Evolutionary conservation across 805 yeast genomes (phyloP).

Genomic region (Wickerhamiella australiensis): DNA sequence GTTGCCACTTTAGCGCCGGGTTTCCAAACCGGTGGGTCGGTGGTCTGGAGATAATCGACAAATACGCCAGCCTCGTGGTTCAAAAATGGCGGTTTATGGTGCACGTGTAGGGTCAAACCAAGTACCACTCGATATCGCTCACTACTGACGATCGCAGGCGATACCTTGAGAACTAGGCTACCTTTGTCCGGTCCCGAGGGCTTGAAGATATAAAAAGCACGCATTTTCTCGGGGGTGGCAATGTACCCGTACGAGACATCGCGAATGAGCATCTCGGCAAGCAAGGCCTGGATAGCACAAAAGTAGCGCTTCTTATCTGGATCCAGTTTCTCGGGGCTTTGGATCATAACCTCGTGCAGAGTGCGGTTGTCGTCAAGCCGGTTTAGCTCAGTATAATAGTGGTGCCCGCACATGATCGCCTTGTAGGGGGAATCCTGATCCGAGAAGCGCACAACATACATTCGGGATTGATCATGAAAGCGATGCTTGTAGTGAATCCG

Average conservation of each 20-base stretch:
- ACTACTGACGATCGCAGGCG: conserved; percentile 1
- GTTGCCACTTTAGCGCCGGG: not conserved
- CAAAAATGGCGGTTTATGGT: conserved; percentile 3
- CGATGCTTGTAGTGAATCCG: not conserved
- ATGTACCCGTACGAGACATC: conserved; percentile 3
- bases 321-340: not conserved
- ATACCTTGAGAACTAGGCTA: not conserved
- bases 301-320: not conserved
- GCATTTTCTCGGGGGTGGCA: conserved; percentile 5
- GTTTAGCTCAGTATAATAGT: not conserved
- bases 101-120: not conserved
- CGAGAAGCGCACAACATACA: not conserved
- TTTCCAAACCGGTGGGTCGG: not conserved
- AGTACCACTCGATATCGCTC: not conserved
- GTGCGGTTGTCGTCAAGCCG: conserved; percentile 6
- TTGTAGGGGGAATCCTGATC: not conserved
- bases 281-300: conserved; percentile 13
- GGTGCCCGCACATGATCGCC: not conserved
- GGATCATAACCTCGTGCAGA: conserved; percentile 3
- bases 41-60: not conserved
- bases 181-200: not conserved
- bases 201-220: not conserved
- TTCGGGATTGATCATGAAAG: not conserved
- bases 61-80: not conserved
- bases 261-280: not conserved